Base-by-base conservation (phyloP, 148 eudicot genomes). In the Dysphania ambrosioides region DNA sequence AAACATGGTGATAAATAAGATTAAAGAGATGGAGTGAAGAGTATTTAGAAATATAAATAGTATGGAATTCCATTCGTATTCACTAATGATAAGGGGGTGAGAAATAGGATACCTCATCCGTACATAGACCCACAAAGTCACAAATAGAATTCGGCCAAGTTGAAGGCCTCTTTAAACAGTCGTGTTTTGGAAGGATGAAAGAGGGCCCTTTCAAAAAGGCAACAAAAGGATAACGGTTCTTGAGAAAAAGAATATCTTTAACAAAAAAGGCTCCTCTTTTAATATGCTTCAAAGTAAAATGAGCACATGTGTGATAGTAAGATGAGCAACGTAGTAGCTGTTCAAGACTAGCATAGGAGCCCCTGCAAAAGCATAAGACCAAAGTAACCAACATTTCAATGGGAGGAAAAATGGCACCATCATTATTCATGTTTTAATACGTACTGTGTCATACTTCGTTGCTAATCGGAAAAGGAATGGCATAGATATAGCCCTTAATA, bases 171-270 rank as follows among this genome's bases (percentile, higher is more conserved):
- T 66, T n/a, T 66, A 0, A 2, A 32, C 61, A 70, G 16, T 51
- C 73, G 49, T 71, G 63, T 16, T 47, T 23, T 30, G 26, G 41
- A 34, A 71, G 63, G 35, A 5, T 71, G 47, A 55, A 29, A 23
- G 53, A 34, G 71, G 62, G 53, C 71, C 64, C 51, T 75, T 66
- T 4, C 15, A n/a, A 8, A 75, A 75, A 66, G 77, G 60, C 61
- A 63, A 32, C 47, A n/a, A 23, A 64, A 64, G 41, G 61, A 64
- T 49, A 64, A 41, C n/a, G 55, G 70, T 68, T 47, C 38, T 40
- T 56, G 18, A 29, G 58, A 29, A 57, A 68, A 68, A 53, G 62
- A 40, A 76, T 55, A 49, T 64, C 32, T 74, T 57, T 38, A 38
- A 8, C 27, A 27, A 1, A 1, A 42, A 66, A 34, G 38, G 0